Evolutionary conservation across 78 protist species (phyloP), one percentile per base, ranked within the genome.

Genomic region (Polysphondylium violaceum): DNA sequence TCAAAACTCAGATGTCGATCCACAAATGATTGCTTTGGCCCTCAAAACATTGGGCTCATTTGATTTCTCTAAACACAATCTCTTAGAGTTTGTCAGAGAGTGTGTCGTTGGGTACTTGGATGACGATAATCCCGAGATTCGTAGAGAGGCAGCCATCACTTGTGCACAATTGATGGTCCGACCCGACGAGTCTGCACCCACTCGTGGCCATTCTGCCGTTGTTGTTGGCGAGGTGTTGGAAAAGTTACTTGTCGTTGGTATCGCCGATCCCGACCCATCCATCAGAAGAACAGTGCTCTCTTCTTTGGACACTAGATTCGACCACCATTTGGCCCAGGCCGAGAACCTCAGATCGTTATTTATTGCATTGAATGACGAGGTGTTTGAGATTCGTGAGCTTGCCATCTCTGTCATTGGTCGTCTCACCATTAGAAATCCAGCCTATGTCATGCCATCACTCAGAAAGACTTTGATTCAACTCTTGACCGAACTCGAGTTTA

Each of bases 381-480:
- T 50, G 53, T 94, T 95, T 71, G 95, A 75, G 36, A 95, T 97
- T 29, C 65, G 98, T 8, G 97, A 83, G 51, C 44, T 97, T 21
- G 97, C 96, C 21, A 72, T 97, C 35, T 17, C 51, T 17, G 68
- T 98, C 0, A 63, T 97, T 9, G 98, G 99, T 19, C 93, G 99
- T 3, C 91, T 99, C 3, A 67, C 98, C 21, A 19, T 14, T n/a
- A 65, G 89, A 44, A 99, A 98, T 71, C 99, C 99, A 2, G 98
- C 98, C 40, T 72, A 94, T 50, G 98, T 97, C 27, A 43, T 98
- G 95, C 99, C 99, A 6, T 35, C 97, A 19, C 83, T 98, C 25
- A 73, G 99, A 47, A 94, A 96, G 93, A 88, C 95, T 2, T 92
- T 98, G 29, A 73, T 97, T 27, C 98, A 96, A 61, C 83, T 98